Conservation (phyloP, 2,329 filamentous ascomycete genomes). For the Pseudogymnoascus sp. region DNA sequence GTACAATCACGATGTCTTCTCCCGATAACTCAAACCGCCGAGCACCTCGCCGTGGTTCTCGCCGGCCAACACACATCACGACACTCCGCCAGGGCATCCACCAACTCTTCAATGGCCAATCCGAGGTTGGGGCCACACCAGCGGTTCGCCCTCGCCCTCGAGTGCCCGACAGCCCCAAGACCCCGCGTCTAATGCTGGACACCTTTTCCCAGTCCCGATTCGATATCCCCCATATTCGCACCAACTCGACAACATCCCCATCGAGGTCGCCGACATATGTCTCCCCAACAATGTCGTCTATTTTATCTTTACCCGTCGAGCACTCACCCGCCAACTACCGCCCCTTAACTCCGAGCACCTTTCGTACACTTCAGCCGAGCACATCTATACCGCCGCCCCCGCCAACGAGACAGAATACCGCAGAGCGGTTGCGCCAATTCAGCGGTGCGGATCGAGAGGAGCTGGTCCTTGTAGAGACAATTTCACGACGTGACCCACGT, state of each 20-base stretch:
- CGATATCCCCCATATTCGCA: slow-evolving; percentile 34
- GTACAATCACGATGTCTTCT: neutral
- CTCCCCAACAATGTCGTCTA: neutral
- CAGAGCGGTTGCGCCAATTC: slow-evolving; percentile 15
- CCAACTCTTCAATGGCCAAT: slow-evolving; percentile 22
- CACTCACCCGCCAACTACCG: slow-evolving; percentile 14
- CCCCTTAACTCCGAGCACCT: slow-evolving; percentile 13
- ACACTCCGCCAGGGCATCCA: slow-evolving; percentile 16
- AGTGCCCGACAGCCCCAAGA: slow-evolving; percentile 38
- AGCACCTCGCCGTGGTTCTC: neutral
- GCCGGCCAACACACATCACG: neutral
- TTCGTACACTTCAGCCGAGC: slow-evolving; percentile 9
- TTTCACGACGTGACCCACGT: neutral
- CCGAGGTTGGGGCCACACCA: slow-evolving; percentile 16
- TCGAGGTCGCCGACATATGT: neutral
- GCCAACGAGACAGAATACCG: slow-evolving; percentile 12
- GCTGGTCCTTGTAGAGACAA: neutral
- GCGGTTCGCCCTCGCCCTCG: slow-evolving; percentile 12
- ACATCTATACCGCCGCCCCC: slow-evolving; percentile 10
- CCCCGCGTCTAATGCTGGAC: slow-evolving; percentile 34
- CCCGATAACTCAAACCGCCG: neutral
- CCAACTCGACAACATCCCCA: slow-evolving; percentile 32
- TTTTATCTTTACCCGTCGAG: slow-evolving; percentile 5
- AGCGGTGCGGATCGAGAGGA: slow-evolving; percentile 9
- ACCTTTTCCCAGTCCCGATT: slow-evolving; percentile 34